Evolutionary conservation across 441 rosid genomes (phyloP), one percentile per base, ranked within the genome.

Genomic region (Adansonia grandidieri): DNA sequence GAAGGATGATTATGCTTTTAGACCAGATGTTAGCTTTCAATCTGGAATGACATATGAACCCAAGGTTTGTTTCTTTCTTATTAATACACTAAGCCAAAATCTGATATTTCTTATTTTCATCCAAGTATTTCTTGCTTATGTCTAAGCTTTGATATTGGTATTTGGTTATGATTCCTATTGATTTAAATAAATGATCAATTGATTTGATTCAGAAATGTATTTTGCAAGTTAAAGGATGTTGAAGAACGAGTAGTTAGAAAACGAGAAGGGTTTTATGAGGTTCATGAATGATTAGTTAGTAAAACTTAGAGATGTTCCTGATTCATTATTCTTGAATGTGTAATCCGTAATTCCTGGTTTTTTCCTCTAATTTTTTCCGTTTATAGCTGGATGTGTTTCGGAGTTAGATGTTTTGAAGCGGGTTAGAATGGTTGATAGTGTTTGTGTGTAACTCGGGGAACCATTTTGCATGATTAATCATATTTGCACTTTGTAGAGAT

Each of bases 21-120:
- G 97, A 74, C 90, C 94, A 0, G 92, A 93, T 82, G 70, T 75
- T 71, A 80, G 1, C 64, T 78, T 85, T 76, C 20, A 0, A 5
- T 58, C 17, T 0, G 87, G 86, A 1, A 2, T 7, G 45, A 90
- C 87, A 64, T 85, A 86, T 75, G 85, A 60, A 9, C 28, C 58
- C 45, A 87, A 82, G 97, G 97, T 89, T 68, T 48, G 60, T 14
- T 11, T 44, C 3, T 82, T 45, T 63, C 19, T 40, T 71, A 53
- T 9, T 28, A 8, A 28, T 9, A 45, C 10, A 19, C n/a, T 20
- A 68, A 10, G 15, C 54, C 15, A 47, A 14, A 45, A 44, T 67
- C n/a, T n/a, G 70, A 37, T 65, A 45, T 64, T 63, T 8, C 22
- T 15, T 37, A 8, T 37, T 64, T 64, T 2, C 13, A 40, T 42